Conservation (phyloP, 176 grass and related monocot species). For the Cymbopogon citratus region DNA sequence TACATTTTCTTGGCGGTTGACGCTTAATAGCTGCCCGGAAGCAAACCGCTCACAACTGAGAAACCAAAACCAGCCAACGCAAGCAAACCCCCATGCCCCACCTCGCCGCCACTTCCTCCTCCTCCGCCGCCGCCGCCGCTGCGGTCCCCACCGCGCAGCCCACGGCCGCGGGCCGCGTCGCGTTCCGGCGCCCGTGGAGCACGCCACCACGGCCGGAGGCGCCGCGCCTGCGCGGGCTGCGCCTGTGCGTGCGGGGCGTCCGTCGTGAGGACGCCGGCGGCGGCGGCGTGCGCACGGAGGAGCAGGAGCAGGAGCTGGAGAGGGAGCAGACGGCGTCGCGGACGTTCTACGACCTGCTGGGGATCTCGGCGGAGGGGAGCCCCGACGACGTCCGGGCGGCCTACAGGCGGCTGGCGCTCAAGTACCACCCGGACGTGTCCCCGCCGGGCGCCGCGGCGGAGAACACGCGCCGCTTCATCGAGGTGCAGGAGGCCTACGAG, state of each 20-base stretch:
- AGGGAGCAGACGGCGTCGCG: not conserved
- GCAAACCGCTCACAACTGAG: not conserved
- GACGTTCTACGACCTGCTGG: conserved; percentile 81
- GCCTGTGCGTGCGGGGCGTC: conserved; percentile 9
- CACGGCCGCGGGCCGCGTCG: conserved; percentile 9
- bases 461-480: conserved; percentile 70
- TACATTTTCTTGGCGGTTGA: not conserved
- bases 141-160: not conserved
- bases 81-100: not conserved
- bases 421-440: conserved; percentile 91
- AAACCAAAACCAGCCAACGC: not conserved
- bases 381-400: conserved; percentile 66
- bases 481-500: conserved; percentile 87
- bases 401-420: conserved; percentile 65
- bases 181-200: not conserved
- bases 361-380: conserved; percentile 49
- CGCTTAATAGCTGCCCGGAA: not conserved
- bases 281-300: conserved; percentile 8
- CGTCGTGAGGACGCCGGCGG: not conserved
- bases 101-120: conserved; percentile 6
- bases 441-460: conserved; percentile 54
- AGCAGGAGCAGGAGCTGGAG: not conserved
- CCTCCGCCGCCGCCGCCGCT: not conserved
- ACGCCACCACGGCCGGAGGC: not conserved
- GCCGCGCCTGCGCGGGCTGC: not conserved